Evolutionary conservation across 2,329 filamentous ascomycete species (phyloP).

Genomic region (Alternaria novae-zelandiae): DNA sequence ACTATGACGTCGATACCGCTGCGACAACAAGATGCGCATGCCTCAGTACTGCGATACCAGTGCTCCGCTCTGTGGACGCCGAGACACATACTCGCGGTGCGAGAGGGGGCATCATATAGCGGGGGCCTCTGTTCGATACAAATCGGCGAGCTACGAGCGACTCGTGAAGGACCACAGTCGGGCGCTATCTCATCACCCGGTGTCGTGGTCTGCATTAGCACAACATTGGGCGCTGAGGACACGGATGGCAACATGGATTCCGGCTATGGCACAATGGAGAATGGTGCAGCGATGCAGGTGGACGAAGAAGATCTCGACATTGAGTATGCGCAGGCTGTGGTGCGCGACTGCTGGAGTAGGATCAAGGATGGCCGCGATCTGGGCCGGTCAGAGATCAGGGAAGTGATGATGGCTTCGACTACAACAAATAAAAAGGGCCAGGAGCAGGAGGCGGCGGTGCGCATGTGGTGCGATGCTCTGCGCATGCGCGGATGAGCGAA

Average conservation of each 20-base stretch:
- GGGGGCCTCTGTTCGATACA: conserved; percentile 34
- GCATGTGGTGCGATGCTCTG: conserved; percentile 45
- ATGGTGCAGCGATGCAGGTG: background rate
- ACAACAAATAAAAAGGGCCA: conserved; percentile 4
- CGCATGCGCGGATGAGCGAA: conserved; percentile 30
- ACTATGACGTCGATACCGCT: conserved; percentile 33
- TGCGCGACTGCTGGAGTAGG: conserved; percentile 33
- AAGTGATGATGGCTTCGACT: conserved; percentile 33
- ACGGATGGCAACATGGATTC: conserved; percentile 5
- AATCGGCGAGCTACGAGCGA: conserved; percentile 35
- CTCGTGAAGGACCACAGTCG: conserved; percentile 26
- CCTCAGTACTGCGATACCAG: conserved; percentile 24
- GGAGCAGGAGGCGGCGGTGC: conserved; percentile 29
- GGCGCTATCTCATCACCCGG: conserved; percentile 29
- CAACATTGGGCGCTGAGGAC: conserved; percentile 12
- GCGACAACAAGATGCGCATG: conserved; percentile 30
- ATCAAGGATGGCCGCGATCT: conserved; percentile 33
- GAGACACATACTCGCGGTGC: conserved; percentile 30
- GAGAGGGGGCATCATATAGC: conserved; percentile 28
- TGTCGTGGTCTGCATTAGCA: conserved; percentile 38
- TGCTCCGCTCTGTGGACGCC: conserved; percentile 37
- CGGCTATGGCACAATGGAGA: background rate
- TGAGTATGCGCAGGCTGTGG: conserved; percentile 29
- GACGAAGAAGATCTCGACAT: conserved; percentile 25
- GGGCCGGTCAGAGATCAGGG: conserved; percentile 31